Evolutionary conservation across 352 stramenopile genomes (phyloP).

Genomic region (Globisporangium splendens): DNA sequence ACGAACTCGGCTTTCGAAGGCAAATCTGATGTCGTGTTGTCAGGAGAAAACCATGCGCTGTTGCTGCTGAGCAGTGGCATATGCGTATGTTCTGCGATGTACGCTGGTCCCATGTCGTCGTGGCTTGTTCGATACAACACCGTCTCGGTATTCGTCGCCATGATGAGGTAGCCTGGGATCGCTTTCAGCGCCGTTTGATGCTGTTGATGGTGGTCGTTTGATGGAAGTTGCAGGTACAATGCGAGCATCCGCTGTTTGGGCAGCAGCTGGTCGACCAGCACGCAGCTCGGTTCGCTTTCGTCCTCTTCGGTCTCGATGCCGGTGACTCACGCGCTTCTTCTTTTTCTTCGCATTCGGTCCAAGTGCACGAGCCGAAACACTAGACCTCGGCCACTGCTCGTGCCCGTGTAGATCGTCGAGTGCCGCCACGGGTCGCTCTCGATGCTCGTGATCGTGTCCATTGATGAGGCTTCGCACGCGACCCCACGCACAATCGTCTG

Average conservation of each 20-base stretch:
- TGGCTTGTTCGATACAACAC: slow-evolving; percentile 24
- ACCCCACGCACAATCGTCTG: slow-evolving; percentile 15
- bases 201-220: slow-evolving; percentile 4
- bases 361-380: slow-evolving; percentile 29
- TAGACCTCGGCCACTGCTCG: slow-evolving; percentile 20
- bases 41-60: neutral
- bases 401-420: slow-evolving; percentile 25
- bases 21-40: no score
- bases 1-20: neutral
- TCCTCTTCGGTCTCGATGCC: neutral
- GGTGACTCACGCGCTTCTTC: neutral
- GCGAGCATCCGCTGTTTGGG: neutral
- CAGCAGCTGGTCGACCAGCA: slow-evolving; percentile 6
- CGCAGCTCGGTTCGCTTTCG: slow-evolving; percentile 6
- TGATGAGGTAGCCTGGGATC: slow-evolving; percentile 25
- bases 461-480: slow-evolving; percentile 21
- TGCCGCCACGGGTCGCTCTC: slow-evolving; percentile 28
- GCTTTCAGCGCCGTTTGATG: slow-evolving; percentile 4
- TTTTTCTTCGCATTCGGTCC: slow-evolving; percentile 15
- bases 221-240: neutral
- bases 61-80: neutral
- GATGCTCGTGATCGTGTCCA: slow-evolving; percentile 27
- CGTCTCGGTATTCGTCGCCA: slow-evolving; percentile 12
- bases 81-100: slow-evolving; percentile 19
- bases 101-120: slow-evolving; percentile 5